These are phyloP conservation scores for Tolypocladium nubicola DNA, from an alignment of 2,329 filamentous ascomycete genomes.

Conservation along the genomic window DNA sequence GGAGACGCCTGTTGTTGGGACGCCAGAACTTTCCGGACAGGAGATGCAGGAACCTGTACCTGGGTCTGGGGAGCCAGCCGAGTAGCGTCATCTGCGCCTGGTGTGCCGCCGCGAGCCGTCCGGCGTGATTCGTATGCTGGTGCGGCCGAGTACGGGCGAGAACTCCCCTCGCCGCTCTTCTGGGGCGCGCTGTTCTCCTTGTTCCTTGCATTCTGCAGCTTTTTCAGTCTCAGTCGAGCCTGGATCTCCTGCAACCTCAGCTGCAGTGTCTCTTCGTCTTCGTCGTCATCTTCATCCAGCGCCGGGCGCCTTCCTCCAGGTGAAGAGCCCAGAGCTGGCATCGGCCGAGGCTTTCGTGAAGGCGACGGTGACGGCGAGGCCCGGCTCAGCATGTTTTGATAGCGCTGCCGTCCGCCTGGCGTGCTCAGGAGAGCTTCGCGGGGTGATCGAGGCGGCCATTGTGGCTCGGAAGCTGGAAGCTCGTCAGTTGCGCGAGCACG, in stretches of 20 bases:
- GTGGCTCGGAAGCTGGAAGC: constrained; percentile 30
- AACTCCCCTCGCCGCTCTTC: constrained; percentile 9
- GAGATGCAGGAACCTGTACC: constrained; percentile 66
- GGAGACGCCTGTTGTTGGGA: constrained; percentile 58
- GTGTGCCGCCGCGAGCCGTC: constrained; percentile 14
- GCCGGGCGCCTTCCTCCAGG: constrained; percentile 18
- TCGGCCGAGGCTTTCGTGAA: constrained; percentile 14
- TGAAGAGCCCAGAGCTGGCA: constrained; percentile 2
- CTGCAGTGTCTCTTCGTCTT: constrained; percentile 84
- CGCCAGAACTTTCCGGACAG: constrained; percentile 51
- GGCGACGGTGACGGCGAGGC: constrained; percentile 61
- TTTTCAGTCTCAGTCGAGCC: constrained; percentile 78
- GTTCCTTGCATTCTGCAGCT: constrained; percentile 52
- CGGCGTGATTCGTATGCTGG: constrained; percentile 10
- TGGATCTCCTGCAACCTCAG: constrained; percentile 83
- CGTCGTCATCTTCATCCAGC: constrained; percentile 40
- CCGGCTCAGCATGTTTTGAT: constrained; percentile 56
- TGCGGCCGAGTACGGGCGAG: constrained; percentile 9
- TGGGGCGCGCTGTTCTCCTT: constrained; percentile 9
- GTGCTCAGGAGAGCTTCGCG: constrained; percentile 55
- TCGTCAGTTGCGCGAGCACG: background rate
- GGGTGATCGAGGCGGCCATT: constrained; percentile 59
- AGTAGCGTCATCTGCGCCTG: constrained; percentile 11
- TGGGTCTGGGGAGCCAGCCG: constrained; percentile 14
- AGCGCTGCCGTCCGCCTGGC: constrained; percentile 68